A percentile compares a stretch with the other conserved stretches of the same genome.
Evolutionary conservation across 352 stramenopile species (phyloP).

Genomic region (Phytophthora pistaciae): DNA sequence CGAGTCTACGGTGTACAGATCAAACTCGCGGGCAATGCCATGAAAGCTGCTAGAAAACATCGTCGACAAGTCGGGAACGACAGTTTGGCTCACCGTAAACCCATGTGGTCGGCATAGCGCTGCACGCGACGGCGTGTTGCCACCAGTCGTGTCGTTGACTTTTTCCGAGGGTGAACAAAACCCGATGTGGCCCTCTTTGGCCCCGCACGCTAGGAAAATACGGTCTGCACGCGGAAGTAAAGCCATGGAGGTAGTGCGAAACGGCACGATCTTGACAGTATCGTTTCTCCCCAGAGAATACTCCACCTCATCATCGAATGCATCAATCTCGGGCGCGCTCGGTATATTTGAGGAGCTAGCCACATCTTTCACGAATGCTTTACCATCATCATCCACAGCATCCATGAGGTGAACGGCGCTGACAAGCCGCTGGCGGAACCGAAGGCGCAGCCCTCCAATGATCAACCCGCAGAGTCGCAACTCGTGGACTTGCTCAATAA

Average conservation of each 20-base stretch:
- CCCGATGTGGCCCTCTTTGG: slow-evolving; percentile 70
- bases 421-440: neutral
- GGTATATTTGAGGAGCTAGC: slow-evolving; percentile 7
- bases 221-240: slow-evolving; percentile 72
- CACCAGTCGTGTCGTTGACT: neutral
- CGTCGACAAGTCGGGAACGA: slow-evolving; percentile 61
- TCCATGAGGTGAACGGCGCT: slow-evolving; percentile 18
- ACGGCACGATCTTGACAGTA: slow-evolving; percentile 59
- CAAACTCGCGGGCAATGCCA: slow-evolving; percentile 63
- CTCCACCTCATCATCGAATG: slow-evolving; percentile 24
- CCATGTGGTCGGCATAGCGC: slow-evolving; percentile 65
- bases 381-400: slow-evolving; percentile 18
- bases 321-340: slow-evolving; percentile 25
- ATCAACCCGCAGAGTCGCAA: neutral
- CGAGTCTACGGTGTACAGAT: slow-evolving; percentile 50
- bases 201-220: slow-evolving; percentile 62
- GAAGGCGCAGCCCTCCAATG: neutral
- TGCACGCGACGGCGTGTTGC: neutral
- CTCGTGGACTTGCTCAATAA: neutral
- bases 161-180: slow-evolving; percentile 22
- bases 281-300: slow-evolving; percentile 56
- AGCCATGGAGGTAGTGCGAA: slow-evolving; percentile 67
- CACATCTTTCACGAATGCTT: slow-evolving; percentile 41
- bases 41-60: slow-evolving; percentile 76
- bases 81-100: slow-evolving; percentile 55